Percentiles rank a stretch among this genome's conserved stretches.
phyloP scores from a whole-genome alignment of 2,329 filamentous ascomycete genomes.

The Pochonia chlamydosporia region DNA sequence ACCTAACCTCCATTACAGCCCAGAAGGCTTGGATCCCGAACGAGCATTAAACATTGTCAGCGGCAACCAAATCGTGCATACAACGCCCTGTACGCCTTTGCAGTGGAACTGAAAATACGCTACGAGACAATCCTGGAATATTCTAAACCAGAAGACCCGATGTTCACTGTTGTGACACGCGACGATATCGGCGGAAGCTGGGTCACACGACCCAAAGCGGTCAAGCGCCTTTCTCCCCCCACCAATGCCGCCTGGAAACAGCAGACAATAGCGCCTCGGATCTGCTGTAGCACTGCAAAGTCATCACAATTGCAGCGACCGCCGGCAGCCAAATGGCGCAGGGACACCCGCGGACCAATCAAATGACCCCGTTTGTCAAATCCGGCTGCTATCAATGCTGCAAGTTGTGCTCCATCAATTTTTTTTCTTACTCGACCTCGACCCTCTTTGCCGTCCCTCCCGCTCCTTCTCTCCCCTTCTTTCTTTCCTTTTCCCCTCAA shows the following conservation, averaged over 20 bases:
- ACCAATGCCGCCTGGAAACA: background rate
- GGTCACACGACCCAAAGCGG: conserved; percentile 1
- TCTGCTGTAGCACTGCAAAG: background rate
- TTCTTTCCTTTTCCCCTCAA: conserved; percentile 7
- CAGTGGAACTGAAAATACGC: background rate
- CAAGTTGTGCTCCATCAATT: background rate
- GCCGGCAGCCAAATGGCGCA: background rate
- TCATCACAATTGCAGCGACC: background rate
- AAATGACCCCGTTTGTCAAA: background rate
- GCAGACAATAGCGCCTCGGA: background rate
- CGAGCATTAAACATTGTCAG: too few relatives aligned
- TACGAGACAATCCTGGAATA: background rate
- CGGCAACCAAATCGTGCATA: background rate
- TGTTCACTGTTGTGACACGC: background rate
- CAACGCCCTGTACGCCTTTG: background rate
- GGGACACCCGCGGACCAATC: background rate
- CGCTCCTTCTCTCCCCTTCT: conserved; percentile 6
- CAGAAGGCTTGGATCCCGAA: too few relatives aligned
- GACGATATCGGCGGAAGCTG: conserved; percentile 5
- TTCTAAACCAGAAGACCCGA: too few relatives aligned
- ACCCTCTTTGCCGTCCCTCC: background rate
- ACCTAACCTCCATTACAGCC: too few relatives aligned
- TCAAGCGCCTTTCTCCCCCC: background rate
- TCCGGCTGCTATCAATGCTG: too few relatives aligned
- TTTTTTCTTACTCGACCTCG: background rate